These are phyloP conservation scores for Aspergillus steynii DNA, from an alignment of 495 filamentous ascomycete genomes.

Conservation along the genomic window DNA sequence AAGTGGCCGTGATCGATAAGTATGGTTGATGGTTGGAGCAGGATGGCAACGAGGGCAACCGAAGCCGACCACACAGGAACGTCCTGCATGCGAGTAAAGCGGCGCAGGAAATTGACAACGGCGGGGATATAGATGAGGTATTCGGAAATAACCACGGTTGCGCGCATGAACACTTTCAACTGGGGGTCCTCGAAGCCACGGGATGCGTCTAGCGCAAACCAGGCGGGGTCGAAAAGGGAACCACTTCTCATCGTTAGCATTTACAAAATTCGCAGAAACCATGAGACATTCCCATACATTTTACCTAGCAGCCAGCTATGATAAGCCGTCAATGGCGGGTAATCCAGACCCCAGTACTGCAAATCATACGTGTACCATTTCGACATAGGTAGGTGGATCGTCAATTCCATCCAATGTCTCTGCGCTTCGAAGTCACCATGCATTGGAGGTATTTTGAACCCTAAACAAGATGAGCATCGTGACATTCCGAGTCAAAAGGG, in stretches of 20 bases:
- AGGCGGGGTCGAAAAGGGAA: conserved; percentile 70
- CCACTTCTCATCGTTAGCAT: conserved; percentile 52
- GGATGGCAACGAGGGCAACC: conserved; percentile 81
- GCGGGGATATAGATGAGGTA: conserved; percentile 88
- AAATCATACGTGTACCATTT: conserved; percentile 98
- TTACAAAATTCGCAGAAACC: background rate
- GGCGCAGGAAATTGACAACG: conserved; percentile 76
- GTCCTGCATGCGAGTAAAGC: conserved; percentile 68
- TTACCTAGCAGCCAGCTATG: conserved; percentile 93
- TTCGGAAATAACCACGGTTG: conserved; percentile 84
- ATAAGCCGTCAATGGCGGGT: conserved; percentile 95
- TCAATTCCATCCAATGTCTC: conserved; percentile 98
- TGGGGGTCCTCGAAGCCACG: conserved; percentile 74
- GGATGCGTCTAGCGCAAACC: conserved; percentile 87
- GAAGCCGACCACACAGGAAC: conserved; percentile 76
- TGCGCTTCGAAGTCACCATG: conserved; percentile 98
- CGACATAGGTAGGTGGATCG: conserved; percentile 79
- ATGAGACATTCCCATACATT: conserved; percentile 51
- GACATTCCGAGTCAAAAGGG: background rate
- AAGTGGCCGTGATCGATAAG: conserved; percentile 98
- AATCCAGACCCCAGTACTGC: conserved; percentile 96
- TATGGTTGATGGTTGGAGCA: conserved; percentile 90
- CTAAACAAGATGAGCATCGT: conserved; percentile 42
- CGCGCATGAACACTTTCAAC: conserved; percentile 94
- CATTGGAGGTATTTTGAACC: conserved; percentile 81